Evolutionary conservation across 768 basidiomycete genomes (phyloP).

Genomic region (Suillus brevipes): DNA sequence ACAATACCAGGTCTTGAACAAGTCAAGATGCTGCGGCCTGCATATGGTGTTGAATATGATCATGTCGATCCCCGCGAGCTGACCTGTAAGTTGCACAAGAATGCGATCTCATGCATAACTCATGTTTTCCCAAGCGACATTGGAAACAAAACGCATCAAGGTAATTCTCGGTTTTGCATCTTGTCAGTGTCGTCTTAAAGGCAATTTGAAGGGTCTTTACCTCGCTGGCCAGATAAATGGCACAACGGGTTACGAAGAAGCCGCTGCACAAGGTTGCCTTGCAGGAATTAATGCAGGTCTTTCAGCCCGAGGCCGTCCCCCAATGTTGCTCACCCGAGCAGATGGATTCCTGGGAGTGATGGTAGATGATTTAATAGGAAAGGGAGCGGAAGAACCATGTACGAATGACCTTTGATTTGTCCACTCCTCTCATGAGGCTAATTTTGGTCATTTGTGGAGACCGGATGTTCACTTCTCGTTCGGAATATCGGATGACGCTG

Average conservation of each 20-base stretch:
- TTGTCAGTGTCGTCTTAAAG: neutral
- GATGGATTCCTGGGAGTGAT: constrained; percentile 89
- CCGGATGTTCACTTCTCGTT: constrained; percentile 91
- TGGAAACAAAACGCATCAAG: constrained; percentile 84
- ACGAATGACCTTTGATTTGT: constrained; percentile 25
- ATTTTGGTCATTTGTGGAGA: constrained; percentile 44
- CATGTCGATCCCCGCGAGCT: constrained; percentile 86
- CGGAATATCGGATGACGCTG: constrained; percentile 87
- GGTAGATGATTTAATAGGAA: constrained; percentile 87
- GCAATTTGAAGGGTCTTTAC: constrained; percentile 62
- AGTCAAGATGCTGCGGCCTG: constrained; percentile 79
- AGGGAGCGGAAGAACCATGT: constrained; percentile 93
- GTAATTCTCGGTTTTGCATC: constrained; percentile 31
- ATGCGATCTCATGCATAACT: neutral
- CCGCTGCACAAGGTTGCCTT: constrained; percentile 85
- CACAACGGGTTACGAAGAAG: constrained; percentile 94
- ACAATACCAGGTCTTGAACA: constrained; percentile 85
- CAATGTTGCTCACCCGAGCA: constrained; percentile 73
- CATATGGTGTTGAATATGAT: constrained; percentile 94
- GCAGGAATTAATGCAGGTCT: constrained; percentile 90
- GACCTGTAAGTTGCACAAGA: constrained; percentile 47
- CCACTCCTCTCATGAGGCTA: neutral
- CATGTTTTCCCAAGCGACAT: constrained; percentile 50
- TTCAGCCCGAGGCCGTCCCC: constrained; percentile 51
- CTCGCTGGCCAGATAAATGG: constrained; percentile 92